These are phyloP conservation scores for Peniophora sp. DNA, from an alignment of 1,284 basidiomycete genomes.

Conservation along the genomic window DNA sequence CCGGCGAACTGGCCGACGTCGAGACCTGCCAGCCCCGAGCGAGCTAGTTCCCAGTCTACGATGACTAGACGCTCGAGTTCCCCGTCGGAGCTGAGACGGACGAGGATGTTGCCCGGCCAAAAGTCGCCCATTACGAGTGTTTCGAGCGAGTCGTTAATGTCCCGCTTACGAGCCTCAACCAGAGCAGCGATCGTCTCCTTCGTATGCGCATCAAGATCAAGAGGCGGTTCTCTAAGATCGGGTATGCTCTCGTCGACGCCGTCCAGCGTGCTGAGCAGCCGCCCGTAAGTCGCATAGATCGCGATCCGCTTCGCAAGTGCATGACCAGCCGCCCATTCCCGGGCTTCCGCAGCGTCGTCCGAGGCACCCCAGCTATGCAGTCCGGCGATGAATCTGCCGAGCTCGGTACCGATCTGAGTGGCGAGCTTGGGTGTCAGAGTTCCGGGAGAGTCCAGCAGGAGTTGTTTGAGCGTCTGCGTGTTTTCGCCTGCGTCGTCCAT, in stretches of 20 bases:
- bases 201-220: slow-evolving; percentile 28
- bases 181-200: slow-evolving; percentile 29
- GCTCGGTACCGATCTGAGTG: slow-evolving; percentile 35
- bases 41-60: slow-evolving; percentile 54
- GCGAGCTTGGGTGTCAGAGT: slow-evolving; percentile 23
- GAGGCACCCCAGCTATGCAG: slow-evolving; percentile 35
- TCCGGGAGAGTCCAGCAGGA: slow-evolving; percentile 29
- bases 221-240: slow-evolving; percentile 29
- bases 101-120: slow-evolving; percentile 57
- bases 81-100: slow-evolving; percentile 21
- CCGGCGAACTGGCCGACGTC: slow-evolving; percentile 56
- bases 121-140: slow-evolving; percentile 51
- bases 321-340: slow-evolving; percentile 31
- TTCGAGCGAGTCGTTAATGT: slow-evolving; percentile 27
- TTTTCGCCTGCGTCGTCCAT: slow-evolving; percentile 51
- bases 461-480: slow-evolving; percentile 37
- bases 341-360: slow-evolving; percentile 18
- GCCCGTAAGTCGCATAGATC: slow-evolving; percentile 38
- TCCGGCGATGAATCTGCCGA: slow-evolving; percentile 42
- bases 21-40: slow-evolving; percentile 39
- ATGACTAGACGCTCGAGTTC: slow-evolving; percentile 33
- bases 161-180: slow-evolving; percentile 23
- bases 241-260: slow-evolving; percentile 21
- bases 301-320: slow-evolving; percentile 33
- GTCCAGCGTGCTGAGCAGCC: slow-evolving; percentile 35